phyloP scores from a whole-genome alignment of 345 rosid species.

The Brassica rapa region DNA sequence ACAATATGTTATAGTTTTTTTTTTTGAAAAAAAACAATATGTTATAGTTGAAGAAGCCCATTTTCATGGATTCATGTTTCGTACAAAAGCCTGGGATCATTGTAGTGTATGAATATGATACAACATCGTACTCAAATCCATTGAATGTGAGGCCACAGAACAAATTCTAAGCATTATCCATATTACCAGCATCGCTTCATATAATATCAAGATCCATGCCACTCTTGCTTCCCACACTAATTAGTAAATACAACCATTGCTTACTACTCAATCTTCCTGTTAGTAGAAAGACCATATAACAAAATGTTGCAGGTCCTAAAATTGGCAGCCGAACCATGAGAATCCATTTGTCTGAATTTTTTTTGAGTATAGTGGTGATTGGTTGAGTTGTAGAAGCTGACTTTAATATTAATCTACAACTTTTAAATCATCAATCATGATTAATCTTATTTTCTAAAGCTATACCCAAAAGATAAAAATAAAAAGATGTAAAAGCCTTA shows the following conservation, averaged over 20 bases:
- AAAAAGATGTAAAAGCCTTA: too few relatives aligned
- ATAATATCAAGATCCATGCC: conserved; percentile 26
- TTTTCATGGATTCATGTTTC: conserved; percentile 39
- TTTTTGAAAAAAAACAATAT: background rate
- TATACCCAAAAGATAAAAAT: too few relatives aligned
- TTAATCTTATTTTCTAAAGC: too few relatives aligned
- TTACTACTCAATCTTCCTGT: conserved; percentile 26
- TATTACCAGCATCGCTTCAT: conserved; percentile 37
- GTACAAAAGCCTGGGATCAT: conserved; percentile 41
- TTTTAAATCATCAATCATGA: too few relatives aligned
- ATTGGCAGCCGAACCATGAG: conserved; percentile 12
- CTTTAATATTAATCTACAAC: too few relatives aligned
- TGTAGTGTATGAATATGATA: conserved; percentile 35
- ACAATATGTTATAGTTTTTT: background rate
- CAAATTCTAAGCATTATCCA: conserved; percentile 41
- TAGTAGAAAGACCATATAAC: conserved; percentile 35
- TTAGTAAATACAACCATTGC: conserved; percentile 27
- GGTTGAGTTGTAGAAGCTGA: too few relatives aligned
- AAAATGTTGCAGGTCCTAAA: conserved; percentile 36
- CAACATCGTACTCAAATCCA: conserved; percentile 36
- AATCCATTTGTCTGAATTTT: conserved; percentile 36
- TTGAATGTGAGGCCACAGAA: conserved; percentile 15
- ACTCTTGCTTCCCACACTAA: background rate
- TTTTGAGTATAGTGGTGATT: conserved; percentile 10
- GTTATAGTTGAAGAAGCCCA: conserved; percentile 21